Evolutionary conservation across 345 rosid genomes (phyloP).

Genomic region (Cardiospermum halicacabum): DNA sequence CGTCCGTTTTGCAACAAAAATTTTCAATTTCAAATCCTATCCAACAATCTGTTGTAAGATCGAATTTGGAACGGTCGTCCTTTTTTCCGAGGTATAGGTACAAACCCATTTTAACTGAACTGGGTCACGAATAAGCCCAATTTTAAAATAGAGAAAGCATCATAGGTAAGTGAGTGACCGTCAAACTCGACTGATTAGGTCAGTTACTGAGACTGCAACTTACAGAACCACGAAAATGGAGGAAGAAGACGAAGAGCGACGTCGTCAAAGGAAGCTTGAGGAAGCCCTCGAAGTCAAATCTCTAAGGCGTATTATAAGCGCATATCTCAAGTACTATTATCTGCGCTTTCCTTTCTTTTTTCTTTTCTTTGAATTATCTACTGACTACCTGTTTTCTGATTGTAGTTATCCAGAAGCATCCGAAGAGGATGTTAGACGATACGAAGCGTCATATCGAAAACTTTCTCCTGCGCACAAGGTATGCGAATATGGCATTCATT

Average conservation of each 20-base stretch:
- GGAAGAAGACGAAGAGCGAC: conserved; percentile 57
- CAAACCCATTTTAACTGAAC: too few relatives aligned
- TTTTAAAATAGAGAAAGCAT: too few relatives aligned
- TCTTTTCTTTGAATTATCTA: background rate
- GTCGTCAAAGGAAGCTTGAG: conserved; percentile 72
- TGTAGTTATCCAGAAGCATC: conserved; percentile 86
- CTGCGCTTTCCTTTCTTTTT: background rate
- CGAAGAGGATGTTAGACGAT: conserved; percentile 75
- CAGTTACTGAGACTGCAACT: too few relatives aligned
- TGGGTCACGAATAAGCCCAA: too few relatives aligned
- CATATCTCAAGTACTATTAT: conserved; percentile 88
- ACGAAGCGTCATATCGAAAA: conserved; percentile 74
- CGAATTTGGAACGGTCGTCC: too few relatives aligned
- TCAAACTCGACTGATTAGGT: too few relatives aligned
- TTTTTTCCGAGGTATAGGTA: too few relatives aligned
- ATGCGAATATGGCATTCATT: background rate
- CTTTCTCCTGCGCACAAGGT: conserved; percentile 81
- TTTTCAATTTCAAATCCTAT: too few relatives aligned
- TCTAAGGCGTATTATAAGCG: conserved; percentile 91
- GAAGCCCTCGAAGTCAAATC: conserved; percentile 94
- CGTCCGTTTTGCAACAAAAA: too few relatives aligned
- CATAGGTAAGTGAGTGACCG: too few relatives aligned
- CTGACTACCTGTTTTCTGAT: background rate
- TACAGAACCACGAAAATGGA: conserved; percentile 24
- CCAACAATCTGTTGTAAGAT: too few relatives aligned